These are phyloP conservation scores for Hymenoscyphus infarciens DNA, from an alignment of 2,329 filamentous ascomycete species.

Conservation along the genomic window DNA sequence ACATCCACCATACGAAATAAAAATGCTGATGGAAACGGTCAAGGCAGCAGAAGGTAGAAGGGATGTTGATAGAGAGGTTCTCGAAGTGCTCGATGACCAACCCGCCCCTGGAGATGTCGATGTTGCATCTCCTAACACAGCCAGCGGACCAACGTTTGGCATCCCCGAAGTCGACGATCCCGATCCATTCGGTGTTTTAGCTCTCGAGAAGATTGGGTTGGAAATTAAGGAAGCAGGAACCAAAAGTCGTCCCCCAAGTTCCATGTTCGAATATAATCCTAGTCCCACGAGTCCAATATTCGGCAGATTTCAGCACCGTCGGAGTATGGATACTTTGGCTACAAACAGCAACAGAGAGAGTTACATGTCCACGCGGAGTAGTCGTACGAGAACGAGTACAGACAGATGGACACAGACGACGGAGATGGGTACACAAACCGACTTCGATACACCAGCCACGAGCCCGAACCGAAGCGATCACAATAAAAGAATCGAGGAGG, in stretches of 20 bases:
- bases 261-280: constrained; percentile 78
- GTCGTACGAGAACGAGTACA: constrained; percentile 42
- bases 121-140: constrained; percentile 40
- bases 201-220: constrained; percentile 84
- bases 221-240: constrained; percentile 89
- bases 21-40: constrained; percentile 63
- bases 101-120: constrained; percentile 75
- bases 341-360: constrained; percentile 67
- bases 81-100: constrained; percentile 60
- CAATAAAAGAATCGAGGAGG: constrained; percentile 32
- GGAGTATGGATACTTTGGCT: constrained; percentile 65
- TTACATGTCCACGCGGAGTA: constrained; percentile 64
- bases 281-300: constrained; percentile 71
- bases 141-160: constrained; percentile 60
- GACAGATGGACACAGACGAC: constrained; percentile 69
- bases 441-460: constrained; percentile 50
- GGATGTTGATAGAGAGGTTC: constrained; percentile 65
- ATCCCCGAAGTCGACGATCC: constrained; percentile 77
- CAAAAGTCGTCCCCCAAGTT: constrained; percentile 67
- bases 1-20: constrained; percentile 38
- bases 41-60: constrained; percentile 81
- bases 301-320: constrained; percentile 47
- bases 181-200: constrained; percentile 86
- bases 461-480: constrained; percentile 49
- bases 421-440: constrained; percentile 59